Evolutionary conservation across 768 basidiomycete genomes (phyloP).

Genomic region (Hygrophorus pudorinus): DNA sequence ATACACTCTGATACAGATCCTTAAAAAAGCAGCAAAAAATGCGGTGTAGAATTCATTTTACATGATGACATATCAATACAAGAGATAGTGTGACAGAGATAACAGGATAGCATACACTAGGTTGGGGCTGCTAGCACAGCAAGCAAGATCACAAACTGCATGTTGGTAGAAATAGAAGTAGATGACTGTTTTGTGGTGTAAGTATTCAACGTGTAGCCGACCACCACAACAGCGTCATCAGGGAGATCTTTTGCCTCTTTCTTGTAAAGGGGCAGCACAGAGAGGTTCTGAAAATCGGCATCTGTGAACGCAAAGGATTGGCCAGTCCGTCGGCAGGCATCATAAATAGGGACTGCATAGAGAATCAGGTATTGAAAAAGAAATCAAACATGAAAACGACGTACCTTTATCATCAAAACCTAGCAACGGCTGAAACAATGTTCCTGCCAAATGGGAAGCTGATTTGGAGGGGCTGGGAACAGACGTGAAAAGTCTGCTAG

Average conservation of each 20-base stretch:
- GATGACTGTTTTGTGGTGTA: background rate
- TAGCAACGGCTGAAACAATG: background rate
- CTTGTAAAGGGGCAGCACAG: background rate
- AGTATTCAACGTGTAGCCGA: slow-evolving; percentile 4
- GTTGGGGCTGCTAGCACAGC: background rate
- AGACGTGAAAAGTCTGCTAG: background rate
- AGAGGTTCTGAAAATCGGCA: slow-evolving; percentile 1
- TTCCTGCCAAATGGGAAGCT: background rate
- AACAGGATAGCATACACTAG: too few relatives aligned
- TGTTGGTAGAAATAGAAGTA: slow-evolving; percentile 3
- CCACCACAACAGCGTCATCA: background rate
- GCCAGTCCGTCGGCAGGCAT: background rate
- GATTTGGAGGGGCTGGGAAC: background rate
- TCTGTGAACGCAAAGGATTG: slow-evolving; percentile 6
- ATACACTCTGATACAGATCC: too few relatives aligned
- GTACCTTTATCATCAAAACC: background rate
- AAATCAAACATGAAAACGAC: background rate
- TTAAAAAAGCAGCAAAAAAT: too few relatives aligned
- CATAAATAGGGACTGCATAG: slow-evolving; percentile 7
- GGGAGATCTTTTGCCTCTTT: slow-evolving; percentile 2
- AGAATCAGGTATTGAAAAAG: background rate
- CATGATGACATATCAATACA: too few relatives aligned
- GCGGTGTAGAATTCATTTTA: too few relatives aligned
- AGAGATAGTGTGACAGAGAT: too few relatives aligned
- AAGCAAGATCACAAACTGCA: slow-evolving; percentile 8